Evolutionary conservation across 140 eudicot species (phyloP).

Genomic region (Eryngium alpinum): DNA sequence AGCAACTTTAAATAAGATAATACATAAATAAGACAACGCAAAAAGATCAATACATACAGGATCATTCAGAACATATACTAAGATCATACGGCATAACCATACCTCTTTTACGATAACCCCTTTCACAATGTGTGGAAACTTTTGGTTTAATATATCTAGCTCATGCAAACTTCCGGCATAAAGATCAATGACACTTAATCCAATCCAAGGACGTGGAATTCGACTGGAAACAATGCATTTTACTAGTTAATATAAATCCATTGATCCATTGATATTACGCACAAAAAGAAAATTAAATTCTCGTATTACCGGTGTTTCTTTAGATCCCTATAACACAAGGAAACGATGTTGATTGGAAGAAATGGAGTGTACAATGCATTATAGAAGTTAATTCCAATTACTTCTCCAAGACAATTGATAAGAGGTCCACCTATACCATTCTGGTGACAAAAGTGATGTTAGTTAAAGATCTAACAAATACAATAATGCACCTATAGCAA

Average conservation of each 20-base stretch:
- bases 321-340: slow-evolving; percentile 4
- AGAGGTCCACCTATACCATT: slow-evolving; percentile 22
- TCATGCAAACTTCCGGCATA: neutral
- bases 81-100: neutral
- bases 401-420: slow-evolving; percentile 17
- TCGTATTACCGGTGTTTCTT: slow-evolving; percentile 17
- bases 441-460: neutral
- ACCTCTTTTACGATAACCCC: neutral
- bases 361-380: slow-evolving; percentile 5
- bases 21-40: no score
- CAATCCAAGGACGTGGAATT: slow-evolving; percentile 6
- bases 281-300: neutral
- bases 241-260: neutral
- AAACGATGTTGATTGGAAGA: slow-evolving; percentile 16
- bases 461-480: neutral
- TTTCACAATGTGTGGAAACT: neutral
- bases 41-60: no score
- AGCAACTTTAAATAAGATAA: neutral
- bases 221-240: slow-evolving; percentile 7
- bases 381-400: slow-evolving; percentile 22
- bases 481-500: neutral
- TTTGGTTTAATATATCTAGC: neutral
- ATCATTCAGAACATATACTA: neutral
- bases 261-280: neutral
- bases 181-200: neutral